Evolutionary conservation across 208 protist genomes (phyloP).

Genomic region (Trypanosoma lewisi): DNA sequence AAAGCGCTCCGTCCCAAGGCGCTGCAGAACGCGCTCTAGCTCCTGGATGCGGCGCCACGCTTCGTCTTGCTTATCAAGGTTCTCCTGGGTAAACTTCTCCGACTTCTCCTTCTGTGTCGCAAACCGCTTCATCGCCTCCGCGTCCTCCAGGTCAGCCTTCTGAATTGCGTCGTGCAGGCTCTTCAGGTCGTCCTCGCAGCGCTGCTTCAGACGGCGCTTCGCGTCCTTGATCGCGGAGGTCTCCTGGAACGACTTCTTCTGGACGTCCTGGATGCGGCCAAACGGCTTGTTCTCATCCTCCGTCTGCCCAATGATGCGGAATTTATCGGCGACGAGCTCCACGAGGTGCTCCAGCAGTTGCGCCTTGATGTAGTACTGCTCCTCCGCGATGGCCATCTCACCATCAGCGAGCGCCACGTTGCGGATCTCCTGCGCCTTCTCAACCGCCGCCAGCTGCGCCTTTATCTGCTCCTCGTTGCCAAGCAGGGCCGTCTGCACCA

Average conservation of each 20-base stretch:
- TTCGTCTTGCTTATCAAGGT: slow-evolving; percentile 77
- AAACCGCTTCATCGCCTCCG: slow-evolving; percentile 76
- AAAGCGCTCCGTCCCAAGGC: slow-evolving; percentile 74
- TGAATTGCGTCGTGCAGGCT: slow-evolving; percentile 78
- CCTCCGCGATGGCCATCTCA: slow-evolving; percentile 57
- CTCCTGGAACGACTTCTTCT: slow-evolving; percentile 80
- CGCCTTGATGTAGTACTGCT: slow-evolving; percentile 67
- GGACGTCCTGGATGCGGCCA: slow-evolving; percentile 42
- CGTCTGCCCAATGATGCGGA: slow-evolving; percentile 55
- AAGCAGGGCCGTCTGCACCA: slow-evolving; percentile 44
- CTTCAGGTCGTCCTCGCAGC: slow-evolving; percentile 71
- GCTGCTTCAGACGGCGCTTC: slow-evolving; percentile 23
- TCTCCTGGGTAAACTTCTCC: slow-evolving; percentile 61
- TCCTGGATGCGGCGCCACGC: slow-evolving; percentile 80
- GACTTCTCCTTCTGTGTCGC: slow-evolving; percentile 69
- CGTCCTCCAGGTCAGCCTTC: slow-evolving; percentile 78
- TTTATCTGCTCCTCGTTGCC: slow-evolving; percentile 63
- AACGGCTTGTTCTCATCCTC: slow-evolving; percentile 58
- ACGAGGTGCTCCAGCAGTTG: slow-evolving; percentile 56
- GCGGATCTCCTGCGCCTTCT: slow-evolving; percentile 53
- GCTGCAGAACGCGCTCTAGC: slow-evolving; percentile 25
- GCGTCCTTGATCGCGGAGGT: slow-evolving; percentile 77
- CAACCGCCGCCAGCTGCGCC: slow-evolving; percentile 36
- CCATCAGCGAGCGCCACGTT: slow-evolving; percentile 42
- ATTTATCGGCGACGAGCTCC: slow-evolving; percentile 52